Conservation (phyloP, 148 eudicot species). For the Chenopodium berlandieri region DNA sequence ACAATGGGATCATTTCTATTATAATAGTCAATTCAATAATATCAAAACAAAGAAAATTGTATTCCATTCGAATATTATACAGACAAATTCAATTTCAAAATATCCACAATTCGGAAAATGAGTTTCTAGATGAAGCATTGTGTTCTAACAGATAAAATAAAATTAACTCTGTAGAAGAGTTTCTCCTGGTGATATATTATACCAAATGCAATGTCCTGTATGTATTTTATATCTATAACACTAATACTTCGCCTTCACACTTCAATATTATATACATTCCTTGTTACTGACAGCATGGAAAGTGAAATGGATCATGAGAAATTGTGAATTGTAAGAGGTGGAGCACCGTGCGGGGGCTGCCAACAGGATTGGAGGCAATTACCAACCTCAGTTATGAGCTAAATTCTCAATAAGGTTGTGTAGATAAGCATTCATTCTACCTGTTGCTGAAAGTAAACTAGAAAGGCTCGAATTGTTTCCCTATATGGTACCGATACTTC, state of each 20-base stretch:
- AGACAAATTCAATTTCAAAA: no score
- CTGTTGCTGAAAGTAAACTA: slow-evolving; percentile 93
- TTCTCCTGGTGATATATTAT: no score
- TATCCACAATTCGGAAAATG: not conserved
- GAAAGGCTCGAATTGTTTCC: slow-evolving; percentile 84
- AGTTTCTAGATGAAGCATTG: not conserved
- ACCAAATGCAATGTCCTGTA: not conserved
- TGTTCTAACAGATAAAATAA: not conserved
- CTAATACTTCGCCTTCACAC: not conserved
- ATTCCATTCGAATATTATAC: no score
- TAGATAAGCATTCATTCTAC: slow-evolving; percentile 31
- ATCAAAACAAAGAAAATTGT: no score
- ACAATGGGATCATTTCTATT: no score
- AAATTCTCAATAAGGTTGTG: not conserved
- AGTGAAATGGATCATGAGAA: not conserved
- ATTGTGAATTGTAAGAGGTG: not conserved
- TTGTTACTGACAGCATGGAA: not conserved
- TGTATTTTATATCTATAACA: no score
- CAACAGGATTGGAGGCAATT: not conserved
- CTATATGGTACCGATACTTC: slow-evolving; percentile 93
- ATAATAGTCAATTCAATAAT: no score
- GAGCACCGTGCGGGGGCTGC: no score
- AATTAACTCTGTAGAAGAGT: no score
- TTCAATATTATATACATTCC: not conserved
- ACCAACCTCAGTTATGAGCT: not conserved